Conservation (phyloP, 306 rosid genomes). For the Rosa persica region DNA sequence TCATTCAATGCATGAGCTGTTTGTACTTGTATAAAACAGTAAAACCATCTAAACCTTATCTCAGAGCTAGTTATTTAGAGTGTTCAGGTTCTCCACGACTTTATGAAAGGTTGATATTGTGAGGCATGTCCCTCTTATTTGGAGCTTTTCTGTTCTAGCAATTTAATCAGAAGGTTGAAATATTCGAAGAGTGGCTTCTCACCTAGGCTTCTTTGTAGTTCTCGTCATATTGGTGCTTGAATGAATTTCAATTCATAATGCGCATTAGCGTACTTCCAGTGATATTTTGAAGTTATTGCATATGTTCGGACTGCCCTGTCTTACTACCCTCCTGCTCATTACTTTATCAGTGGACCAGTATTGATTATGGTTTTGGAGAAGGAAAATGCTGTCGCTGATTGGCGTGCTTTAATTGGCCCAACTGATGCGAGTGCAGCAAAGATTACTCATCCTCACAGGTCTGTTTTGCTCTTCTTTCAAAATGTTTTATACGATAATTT, state of each 20-base stretch:
- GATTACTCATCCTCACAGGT: conserved; percentile 89
- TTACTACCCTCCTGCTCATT: conserved; percentile 3
- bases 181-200: conserved; percentile 6
- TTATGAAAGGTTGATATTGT: not conserved
- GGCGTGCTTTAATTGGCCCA: conserved; percentile 94
- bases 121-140: not conserved
- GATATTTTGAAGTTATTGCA: not conserved
- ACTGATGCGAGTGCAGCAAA: conserved; percentile 82
- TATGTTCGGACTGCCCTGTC: not conserved
- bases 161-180: not conserved
- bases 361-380: conserved; percentile 76
- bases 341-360: conserved; percentile 64
- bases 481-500: conserved; percentile 14
- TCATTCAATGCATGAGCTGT: not conserved
- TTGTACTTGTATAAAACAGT: not conserved
- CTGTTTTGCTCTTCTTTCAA: conserved; percentile 18
- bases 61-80: not conserved
- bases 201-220: not conserved
- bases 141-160: conserved; percentile 1
- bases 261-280: not conserved
- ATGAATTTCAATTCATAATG: not conserved
- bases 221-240: not conserved
- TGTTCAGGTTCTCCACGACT: not conserved
- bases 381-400: conserved; percentile 78
- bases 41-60: not conserved